Conservation (phyloP, 2,329 filamentous ascomycete species). For the Penicillium polonicum region DNA sequence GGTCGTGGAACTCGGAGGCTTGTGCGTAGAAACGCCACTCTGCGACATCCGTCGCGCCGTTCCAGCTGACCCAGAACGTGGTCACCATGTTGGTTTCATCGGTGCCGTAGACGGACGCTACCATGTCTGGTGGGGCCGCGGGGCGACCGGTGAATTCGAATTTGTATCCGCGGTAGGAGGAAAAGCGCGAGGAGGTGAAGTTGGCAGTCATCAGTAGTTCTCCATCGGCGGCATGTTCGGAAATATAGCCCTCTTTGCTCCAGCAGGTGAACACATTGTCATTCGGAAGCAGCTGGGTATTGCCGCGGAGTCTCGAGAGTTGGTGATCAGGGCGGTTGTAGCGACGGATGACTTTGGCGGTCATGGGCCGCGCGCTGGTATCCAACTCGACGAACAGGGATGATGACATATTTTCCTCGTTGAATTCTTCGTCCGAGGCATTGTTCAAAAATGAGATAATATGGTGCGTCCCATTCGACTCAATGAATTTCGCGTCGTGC, state of each 20-base stretch:
- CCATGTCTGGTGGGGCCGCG: constrained; percentile 29
- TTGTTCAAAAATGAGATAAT: constrained; percentile 38
- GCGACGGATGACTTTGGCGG: constrained; percentile 26
- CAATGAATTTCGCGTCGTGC: constrained; percentile 38
- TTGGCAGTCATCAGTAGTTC: constrained; percentile 32
- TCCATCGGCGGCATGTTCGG: constrained; percentile 33
- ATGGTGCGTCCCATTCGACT: constrained; percentile 30
- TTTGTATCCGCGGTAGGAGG: constrained; percentile 44
- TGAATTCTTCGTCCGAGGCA: constrained; percentile 30
- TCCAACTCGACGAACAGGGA: constrained; percentile 33
- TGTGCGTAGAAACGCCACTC: constrained; percentile 37
- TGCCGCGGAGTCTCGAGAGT: constrained; percentile 36
- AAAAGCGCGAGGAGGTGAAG: constrained; percentile 34
- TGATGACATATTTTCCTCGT: constrained; percentile 30
- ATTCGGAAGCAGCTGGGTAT: constrained; percentile 35
- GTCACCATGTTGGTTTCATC: constrained; percentile 27
- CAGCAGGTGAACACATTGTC: constrained; percentile 39
- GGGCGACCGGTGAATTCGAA: constrained; percentile 37
- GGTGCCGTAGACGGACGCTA: constrained; percentile 31
- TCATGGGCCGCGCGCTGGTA: constrained; percentile 26
- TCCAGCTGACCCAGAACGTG: constrained; percentile 36
- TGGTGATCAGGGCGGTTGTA: constrained; percentile 35
- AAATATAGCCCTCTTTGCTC: constrained; percentile 37
- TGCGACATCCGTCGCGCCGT: constrained; percentile 41
- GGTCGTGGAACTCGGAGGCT: constrained; percentile 21